Evolutionary conservation across 2,329 filamentous ascomycete genomes (phyloP).

Genomic region (Biscogniauxia sp.): DNA sequence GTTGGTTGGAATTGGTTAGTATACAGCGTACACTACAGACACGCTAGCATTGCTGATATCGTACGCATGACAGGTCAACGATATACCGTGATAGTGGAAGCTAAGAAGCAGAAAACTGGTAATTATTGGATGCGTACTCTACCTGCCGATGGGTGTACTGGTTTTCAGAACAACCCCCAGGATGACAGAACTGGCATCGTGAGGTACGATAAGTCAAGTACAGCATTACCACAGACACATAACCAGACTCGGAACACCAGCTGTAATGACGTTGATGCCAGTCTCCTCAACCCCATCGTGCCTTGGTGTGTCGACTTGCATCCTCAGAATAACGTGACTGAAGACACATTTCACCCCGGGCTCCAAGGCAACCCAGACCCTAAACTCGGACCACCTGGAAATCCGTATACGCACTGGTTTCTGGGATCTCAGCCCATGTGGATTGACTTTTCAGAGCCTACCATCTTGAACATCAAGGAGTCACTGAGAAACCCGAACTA

Average conservation of each 20-base stretch:
- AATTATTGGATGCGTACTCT: constrained; percentile 31
- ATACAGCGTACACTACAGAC: constrained; percentile 34
- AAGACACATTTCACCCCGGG: constrained; percentile 21
- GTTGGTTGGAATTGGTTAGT: constrained; percentile 42
- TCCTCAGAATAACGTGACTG: constrained; percentile 19
- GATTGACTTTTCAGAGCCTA: constrained; percentile 21
- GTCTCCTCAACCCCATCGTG: constrained; percentile 18
- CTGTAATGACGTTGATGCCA: constrained; percentile 14
- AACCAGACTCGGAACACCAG: constrained; percentile 3
- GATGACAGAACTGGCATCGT: constrained; percentile 26
- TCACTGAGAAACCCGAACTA: constrained; percentile 18
- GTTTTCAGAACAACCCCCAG: constrained; percentile 1
- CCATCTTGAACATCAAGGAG: constrained; percentile 17
- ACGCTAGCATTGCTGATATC: neutral
- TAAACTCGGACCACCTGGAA: constrained; percentile 28
- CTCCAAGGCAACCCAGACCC: constrained; percentile 21
- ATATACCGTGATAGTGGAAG: constrained; percentile 21
- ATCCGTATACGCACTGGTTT: constrained; percentile 25
- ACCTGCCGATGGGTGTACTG: constrained; percentile 14
- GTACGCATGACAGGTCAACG: constrained; percentile 26
- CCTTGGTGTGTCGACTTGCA: constrained; percentile 19
- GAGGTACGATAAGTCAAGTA: constrained; percentile 24
- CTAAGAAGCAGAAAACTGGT: constrained; percentile 17
- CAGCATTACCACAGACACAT: constrained; percentile 28
- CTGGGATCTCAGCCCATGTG: constrained; percentile 18